Base-by-base conservation (phyloP, 2,329 filamentous ascomycete species). In the Uncinocarpus reesii region DNA sequence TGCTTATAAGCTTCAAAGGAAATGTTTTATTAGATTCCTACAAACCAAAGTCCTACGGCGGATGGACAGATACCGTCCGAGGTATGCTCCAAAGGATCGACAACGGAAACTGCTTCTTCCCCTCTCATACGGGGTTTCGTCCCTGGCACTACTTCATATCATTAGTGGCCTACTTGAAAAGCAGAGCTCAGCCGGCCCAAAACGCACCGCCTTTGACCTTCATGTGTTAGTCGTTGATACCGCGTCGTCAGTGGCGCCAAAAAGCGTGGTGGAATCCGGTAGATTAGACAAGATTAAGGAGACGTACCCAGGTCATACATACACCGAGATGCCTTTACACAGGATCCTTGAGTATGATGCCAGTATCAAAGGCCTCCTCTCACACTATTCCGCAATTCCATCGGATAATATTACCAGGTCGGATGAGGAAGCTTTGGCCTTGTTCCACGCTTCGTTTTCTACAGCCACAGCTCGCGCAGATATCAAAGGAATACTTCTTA, bases 61-160 rank as follows among this genome's bases (percentile, higher is more conserved):
- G 41, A 78, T 84, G 70, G 80, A 83, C 56, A 73, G 73, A 34
- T 84, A 82, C 60, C 72, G 76, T 38, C 72, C 58, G 40, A 61
- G 54, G 56, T 57, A 58, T 43, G 50, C 57, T 7, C 58, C 66
- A 18, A 64, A 66, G 49, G 67, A 68, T 36, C 60, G 67, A 44
- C 67, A 68, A 49, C 70, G 68, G 55, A 77, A 67, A 56, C 77
- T 95, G 41, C 70, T 95, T 15, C 70, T 95, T 16, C 86, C 88
- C 4, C 70, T 95, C 1, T 95, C 89, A 0, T 82, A 87, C 58
- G 90, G 92, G 0, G 71, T 84, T 1, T 92, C 85, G 1, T 96
- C 90, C 0, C 75, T 84, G 11, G 78, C 80, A 11, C 71, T 98
- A 36, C 72, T 94, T 24, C 78, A 90, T 57, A 74, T 94, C 18